Percentiles rank a stretch among this genome's conserved stretches.
phyloP scores from a whole-genome alignment of 1,284 basidiomycete species.

The Malassezia dermatis region DNA sequence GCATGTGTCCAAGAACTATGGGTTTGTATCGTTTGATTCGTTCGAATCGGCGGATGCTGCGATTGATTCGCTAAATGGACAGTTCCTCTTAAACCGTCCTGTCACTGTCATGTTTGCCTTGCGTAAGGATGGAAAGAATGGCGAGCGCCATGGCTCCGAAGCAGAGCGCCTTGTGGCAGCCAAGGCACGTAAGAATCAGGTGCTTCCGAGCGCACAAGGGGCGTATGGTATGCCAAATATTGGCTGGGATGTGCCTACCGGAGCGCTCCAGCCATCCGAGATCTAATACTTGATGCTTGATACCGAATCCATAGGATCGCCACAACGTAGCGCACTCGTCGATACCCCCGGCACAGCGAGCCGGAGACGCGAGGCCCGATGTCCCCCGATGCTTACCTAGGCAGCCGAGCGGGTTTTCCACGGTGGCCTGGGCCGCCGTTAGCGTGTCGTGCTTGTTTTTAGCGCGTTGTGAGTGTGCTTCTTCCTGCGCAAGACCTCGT shows the following conservation, averaged over 20 bases:
- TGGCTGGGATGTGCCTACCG: neutral
- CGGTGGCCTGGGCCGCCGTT: neutral
- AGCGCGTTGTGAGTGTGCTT: neutral
- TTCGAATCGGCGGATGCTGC: slow-evolving; percentile 95
- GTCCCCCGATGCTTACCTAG: neutral
- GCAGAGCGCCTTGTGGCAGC: slow-evolving; percentile 88
- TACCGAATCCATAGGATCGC: neutral
- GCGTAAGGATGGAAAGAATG: slow-evolving; percentile 96
- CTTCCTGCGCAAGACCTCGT: neutral
- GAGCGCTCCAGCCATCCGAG: neutral
- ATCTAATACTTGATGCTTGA: neutral
- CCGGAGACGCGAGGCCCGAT: neutral
- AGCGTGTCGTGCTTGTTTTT: neutral
- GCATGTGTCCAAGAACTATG: slow-evolving; percentile 86
- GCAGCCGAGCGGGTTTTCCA: neutral
- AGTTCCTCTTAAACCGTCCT: slow-evolving; percentile 95
- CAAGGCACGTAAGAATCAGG: slow-evolving; percentile 88
- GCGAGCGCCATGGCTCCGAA: slow-evolving; percentile 85
- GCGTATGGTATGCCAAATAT: slow-evolving; percentile 1
- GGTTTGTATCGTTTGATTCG: slow-evolving; percentile 90
- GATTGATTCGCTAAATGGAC: slow-evolving; percentile 88
- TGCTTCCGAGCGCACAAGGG: slow-evolving; percentile 54
- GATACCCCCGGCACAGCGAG: neutral
- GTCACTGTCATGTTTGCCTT: slow-evolving; percentile 93
- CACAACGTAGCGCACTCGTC: neutral